These are phyloP conservation scores for Panicum virgatum DNA, from an alignment of 202 grass and related monocot species.

Conservation along the genomic window DNA sequence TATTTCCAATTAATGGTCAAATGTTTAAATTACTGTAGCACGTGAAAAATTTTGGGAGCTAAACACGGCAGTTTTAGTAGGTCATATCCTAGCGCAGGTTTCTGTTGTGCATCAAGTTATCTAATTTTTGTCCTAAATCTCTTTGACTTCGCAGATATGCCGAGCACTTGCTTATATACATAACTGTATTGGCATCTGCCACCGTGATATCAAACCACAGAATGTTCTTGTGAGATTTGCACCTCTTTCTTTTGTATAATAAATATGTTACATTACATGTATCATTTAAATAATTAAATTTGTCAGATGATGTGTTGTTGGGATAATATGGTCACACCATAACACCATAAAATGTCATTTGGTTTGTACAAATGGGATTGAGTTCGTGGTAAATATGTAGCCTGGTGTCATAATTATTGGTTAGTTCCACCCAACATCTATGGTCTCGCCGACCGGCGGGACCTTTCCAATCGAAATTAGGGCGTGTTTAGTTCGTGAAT, in stretches of 20 bases:
- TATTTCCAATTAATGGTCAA: too few relatives aligned
- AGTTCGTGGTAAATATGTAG: slow-evolving; percentile 33
- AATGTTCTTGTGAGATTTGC: slow-evolving; percentile 84
- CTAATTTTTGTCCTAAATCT: slow-evolving; percentile 31
- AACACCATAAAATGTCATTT: neutral
- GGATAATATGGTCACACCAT: slow-evolving; percentile 12
- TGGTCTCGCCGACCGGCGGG: too few relatives aligned
- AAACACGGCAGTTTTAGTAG: neutral
- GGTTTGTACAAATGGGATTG: neutral
- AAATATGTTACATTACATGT: slow-evolving; percentile 12
- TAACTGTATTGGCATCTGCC: slow-evolving; percentile 87
- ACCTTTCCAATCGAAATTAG: too few relatives aligned
- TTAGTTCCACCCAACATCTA: slow-evolving; percentile 35
- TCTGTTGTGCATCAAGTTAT: slow-evolving; percentile 19
- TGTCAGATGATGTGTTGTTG: neutral
- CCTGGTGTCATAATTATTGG: slow-evolving; percentile 20
- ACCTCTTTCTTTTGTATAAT: slow-evolving; percentile 30
- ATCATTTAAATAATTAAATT: neutral
- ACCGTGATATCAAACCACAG: slow-evolving; percentile 99
- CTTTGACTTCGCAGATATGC: slow-evolving; percentile 79
- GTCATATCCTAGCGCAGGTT: neutral
- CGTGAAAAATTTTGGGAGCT: too few relatives aligned
- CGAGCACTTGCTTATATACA: slow-evolving; percentile 98
- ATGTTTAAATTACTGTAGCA: too few relatives aligned
- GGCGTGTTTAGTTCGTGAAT: too few relatives aligned